Evolutionary conservation across 2,329 filamentous ascomycete genomes (phyloP), one percentile per base, ranked within the genome.

Genomic region (Talaromyces sp.): DNA sequence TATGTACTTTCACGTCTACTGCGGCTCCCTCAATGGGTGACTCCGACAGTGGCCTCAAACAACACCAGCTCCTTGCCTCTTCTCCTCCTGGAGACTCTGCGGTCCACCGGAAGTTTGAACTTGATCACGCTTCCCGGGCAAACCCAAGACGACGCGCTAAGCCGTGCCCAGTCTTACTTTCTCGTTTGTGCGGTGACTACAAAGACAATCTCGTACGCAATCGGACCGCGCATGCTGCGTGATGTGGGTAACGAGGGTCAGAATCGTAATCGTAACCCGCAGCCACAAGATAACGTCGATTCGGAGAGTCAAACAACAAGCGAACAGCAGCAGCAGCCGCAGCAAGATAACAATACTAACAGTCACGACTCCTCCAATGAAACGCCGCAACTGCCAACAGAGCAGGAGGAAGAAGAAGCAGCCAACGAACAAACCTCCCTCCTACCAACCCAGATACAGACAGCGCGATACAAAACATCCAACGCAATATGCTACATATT

Each of bases 131-230:
- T 73, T 63, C 65, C 80, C 66, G 67, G 79, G 71, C 76, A 82
- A 65, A 70, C 77, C 1, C 71, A 75, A 2, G 66, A 72, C 1
- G 75, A 76, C 3, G 84, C 84, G 0, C 75, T 88, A 13, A 80
- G 83, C 58, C 78, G 86, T 10, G 85, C 85, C 7, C 85, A 88
- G 68, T 84, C 83, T 15, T 89, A 88, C 70, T 88, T 89, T 67
- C 73, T 89, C 3, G 82, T 89, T 62, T 88, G 86, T 65, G 82
- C 86, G 3, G 88, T 87, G 59, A 78, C 89, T 10, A 82, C 81
- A 49, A 88, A 86, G 67, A 84, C 82, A 58, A 72, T 89, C 62
- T 88, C 86, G 0, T 89, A 89, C 69, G 84, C 84, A 0, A 74
- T 89, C 3, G 87, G 86, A 0, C 86, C 86, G 0, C 76, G 80